Evolutionary conservation across 192 early-diverging fungal genomes (phyloP), one percentile per base, ranked within the genome.

Genomic region (Backusella circina): DNA sequence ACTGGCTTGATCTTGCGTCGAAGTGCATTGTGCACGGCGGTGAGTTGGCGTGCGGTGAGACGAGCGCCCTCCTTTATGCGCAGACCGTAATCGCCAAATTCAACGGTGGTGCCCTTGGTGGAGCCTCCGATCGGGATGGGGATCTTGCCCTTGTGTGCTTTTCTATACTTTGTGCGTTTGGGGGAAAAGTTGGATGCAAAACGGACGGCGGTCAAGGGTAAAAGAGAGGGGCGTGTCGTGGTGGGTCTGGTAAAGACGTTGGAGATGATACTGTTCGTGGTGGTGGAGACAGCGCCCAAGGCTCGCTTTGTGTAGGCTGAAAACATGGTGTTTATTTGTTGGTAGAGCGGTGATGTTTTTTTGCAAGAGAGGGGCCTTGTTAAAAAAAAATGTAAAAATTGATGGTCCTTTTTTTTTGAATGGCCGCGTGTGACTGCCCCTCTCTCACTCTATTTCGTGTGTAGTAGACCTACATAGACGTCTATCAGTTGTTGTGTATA

Each of bases 11-110:
- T 89, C 72, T 93, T 91, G 28, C 95, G 86, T 32, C 90, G 86
- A 70, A 97, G 82, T 50, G 88, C 90, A 1, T 83, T 86, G 35
- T 95, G 88, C 28, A 90, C 91, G 23, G 91, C 90, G 21, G 93
- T 91, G 66, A 99, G 88, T 78, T 96, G 95, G 47, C 89, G 89
- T 51, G 94, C 94, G 5, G 91, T 89, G 33, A 99, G 67, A 16
- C 94, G 90, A 71, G 92, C 88, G 0, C 96, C 95, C 67, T 93
- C 90, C 69, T 92, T 93, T 37, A 94, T 91, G 37, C 95, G 93
- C 71, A 99, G 79, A n/a, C 97, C 97, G 79, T 93, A 99, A 41
- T 96, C 93, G 23, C 97, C 97, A 83, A 91, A 94, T 28, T 88
- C 88, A 65, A 99, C 91, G 37, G 88, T 93, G 50, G 95, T 96